Evolutionary conservation across 2,329 filamentous ascomycete genomes (phyloP), one percentile per base, ranked within the genome.

Genomic region (Trichoderma sp.): DNA sequence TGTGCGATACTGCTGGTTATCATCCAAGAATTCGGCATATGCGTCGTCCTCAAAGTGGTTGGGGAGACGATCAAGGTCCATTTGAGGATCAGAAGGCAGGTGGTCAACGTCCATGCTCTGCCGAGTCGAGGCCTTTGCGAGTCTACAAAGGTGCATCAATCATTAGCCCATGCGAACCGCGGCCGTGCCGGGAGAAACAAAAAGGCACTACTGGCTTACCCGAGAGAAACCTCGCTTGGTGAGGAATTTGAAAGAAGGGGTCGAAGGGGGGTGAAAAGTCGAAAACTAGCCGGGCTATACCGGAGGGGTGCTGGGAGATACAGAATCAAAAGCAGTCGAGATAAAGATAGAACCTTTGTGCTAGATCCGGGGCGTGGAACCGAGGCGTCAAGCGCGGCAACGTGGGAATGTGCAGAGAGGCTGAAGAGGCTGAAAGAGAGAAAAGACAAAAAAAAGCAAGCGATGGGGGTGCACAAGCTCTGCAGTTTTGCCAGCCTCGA

Each of bases 1-100:
- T 18, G 72, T 74, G 18, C 75, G 71, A 34, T 77, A 51, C 18
- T 72, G 72, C 28, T 72, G 68, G 39, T 76, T 74, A 52, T 73
- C 59, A 26, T 72, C 68, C 59, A 78, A 72, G 26, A 78, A 69
- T 55, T 75, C 72, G 52, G 75, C 51, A 18, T 70, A 59, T 32
- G 71, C 73, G 70, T 79, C 76, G 21, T 51, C 11, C 66, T 77
- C 76, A 71, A 79, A 76, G 51, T 51, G n/a, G 28, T 68, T 13
- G 8, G 75, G 76, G 68, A 69, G 69, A 68, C 55, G 52, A 67
- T 52, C 63, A 46, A 70, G 26, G n/a, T 54, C 69, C 64, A 70
- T 63, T 66, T 73, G 73, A 58, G 68, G 72, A 66, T 66, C 65
- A 65, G 74, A 77, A 52, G 73, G 55, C 64, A 72, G 39, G 46